These are phyloP conservation scores for Lepidium aucheri DNA, from an alignment of 345 rosid species.

Conservation along the genomic window DNA sequence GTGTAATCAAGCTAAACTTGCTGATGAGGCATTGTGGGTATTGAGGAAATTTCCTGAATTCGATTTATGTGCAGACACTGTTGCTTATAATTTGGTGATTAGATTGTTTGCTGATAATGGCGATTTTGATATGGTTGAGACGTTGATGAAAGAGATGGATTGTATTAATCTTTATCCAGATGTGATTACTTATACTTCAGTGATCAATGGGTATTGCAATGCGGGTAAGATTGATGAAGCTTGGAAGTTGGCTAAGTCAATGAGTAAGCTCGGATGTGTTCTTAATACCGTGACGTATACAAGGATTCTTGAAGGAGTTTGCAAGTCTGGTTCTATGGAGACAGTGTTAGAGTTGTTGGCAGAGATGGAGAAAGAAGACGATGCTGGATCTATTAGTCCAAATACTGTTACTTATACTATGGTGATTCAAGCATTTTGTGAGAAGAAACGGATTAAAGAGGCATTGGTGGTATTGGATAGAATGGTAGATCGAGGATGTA, in stretches of 20 bases:
- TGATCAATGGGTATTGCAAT: slow-evolving; percentile 67
- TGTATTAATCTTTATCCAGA: slow-evolving; percentile 51
- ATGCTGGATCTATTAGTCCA: slow-evolving; percentile 38
- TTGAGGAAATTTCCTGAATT: slow-evolving; percentile 64
- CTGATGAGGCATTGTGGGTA: slow-evolving; percentile 60
- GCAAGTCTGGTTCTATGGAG: slow-evolving; percentile 44
- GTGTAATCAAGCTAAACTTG: slow-evolving; percentile 57
- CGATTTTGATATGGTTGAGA: slow-evolving; percentile 45
- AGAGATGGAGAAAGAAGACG: slow-evolving; percentile 64
- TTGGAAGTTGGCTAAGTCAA: slow-evolving; percentile 38
- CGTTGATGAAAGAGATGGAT: slow-evolving; percentile 68
- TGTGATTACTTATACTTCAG: slow-evolving; percentile 45
- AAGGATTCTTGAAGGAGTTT: slow-evolving; percentile 57
- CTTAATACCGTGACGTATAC: slow-evolving; percentile 64
- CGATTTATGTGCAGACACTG: slow-evolving; percentile 38
- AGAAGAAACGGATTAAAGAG: slow-evolving; percentile 39
- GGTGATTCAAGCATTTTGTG: slow-evolving; percentile 53
- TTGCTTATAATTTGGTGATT: slow-evolving; percentile 51
- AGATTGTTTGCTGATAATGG: slow-evolving; percentile 60
- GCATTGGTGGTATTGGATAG: slow-evolving; percentile 62
- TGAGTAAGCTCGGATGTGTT: slow-evolving; percentile 48
- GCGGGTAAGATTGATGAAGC: slow-evolving; percentile 61
- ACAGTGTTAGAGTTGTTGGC: slow-evolving; percentile 49
- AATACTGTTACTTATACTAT: slow-evolving; percentile 64
- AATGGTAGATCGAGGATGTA: slow-evolving; percentile 54